Conservation (phyloP, 192 early-diverging fungal genomes). For the Backusella tarrabulga region DNA sequence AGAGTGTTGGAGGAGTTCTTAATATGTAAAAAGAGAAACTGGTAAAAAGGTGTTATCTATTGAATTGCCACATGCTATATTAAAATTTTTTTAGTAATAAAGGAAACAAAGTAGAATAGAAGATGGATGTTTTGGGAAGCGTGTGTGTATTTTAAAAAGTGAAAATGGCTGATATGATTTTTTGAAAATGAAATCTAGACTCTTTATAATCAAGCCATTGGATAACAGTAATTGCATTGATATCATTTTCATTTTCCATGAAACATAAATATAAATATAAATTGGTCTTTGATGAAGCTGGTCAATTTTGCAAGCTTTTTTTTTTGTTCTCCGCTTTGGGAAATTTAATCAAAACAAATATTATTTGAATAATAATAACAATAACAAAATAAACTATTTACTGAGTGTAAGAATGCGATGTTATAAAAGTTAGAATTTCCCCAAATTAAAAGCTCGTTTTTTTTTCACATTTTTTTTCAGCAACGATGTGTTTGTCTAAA, state of each 20-base stretch:
- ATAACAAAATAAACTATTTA: background rate
- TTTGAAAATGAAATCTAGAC: background rate
- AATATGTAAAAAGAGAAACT: background rate
- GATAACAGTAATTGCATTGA: background rate
- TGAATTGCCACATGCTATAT: background rate
- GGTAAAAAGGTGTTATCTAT: background rate
- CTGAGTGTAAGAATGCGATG: background rate
- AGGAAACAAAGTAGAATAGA: background rate
- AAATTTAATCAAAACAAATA: conserved; percentile 1
- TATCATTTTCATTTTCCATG: background rate
- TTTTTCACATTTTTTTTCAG: background rate
- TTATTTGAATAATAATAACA: background rate
- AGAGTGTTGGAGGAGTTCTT: background rate
- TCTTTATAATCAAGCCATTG: background rate
- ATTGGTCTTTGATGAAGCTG: conserved; percentile 3
- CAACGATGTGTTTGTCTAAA: background rate
- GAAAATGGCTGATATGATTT: background rate
- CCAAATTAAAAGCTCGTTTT: background rate
- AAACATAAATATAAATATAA: conserved; percentile 1
- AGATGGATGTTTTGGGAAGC: no score
- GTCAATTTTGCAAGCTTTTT: background rate
- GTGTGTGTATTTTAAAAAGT: background rate
- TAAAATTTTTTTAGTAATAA: background rate
- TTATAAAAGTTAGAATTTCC: background rate
- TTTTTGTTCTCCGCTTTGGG: background rate